Evolutionary conservation across 345 rosid genomes (phyloP).

Genomic region (Linum usitatissimum): DNA sequence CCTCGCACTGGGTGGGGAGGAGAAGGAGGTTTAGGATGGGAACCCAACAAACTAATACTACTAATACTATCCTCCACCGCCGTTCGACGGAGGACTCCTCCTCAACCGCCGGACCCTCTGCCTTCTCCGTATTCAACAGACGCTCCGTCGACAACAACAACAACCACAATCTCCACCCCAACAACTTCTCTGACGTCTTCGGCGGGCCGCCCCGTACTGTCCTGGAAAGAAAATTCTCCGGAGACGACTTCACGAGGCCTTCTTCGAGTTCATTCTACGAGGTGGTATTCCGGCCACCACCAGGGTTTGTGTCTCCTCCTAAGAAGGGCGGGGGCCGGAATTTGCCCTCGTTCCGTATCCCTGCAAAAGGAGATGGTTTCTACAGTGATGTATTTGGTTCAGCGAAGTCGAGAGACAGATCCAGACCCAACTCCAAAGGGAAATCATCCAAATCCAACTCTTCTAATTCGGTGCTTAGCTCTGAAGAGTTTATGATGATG

Average conservation of each 20-base stretch:
- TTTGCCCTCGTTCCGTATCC: conserved; percentile 62
- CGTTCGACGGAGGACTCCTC: conserved; percentile 26
- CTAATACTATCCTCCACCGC: conserved; percentile 22
- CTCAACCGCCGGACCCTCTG: not conserved
- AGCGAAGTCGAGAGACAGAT: conserved; percentile 38
- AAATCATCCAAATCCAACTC: conserved; percentile 52
- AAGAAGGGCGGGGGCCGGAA: conserved; percentile 33
- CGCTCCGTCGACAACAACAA: conserved; percentile 21
- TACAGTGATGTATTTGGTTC: conserved; percentile 57
- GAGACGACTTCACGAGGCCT: conserved; percentile 41
- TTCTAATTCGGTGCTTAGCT: conserved; percentile 55
- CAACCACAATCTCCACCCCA: conserved; percentile 23
- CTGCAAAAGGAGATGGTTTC: conserved; percentile 39
- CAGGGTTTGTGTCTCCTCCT: conserved; percentile 15
- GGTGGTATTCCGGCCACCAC: conserved; percentile 53
- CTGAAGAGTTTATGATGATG: conserved; percentile 35
- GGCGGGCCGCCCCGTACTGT: conserved; percentile 85
- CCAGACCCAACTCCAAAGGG: conserved; percentile 40
- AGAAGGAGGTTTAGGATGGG: too few species aligned
- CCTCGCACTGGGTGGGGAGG: too few species aligned
- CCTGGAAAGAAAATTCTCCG: conserved; percentile 49
- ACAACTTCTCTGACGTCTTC: conserved; percentile 76
- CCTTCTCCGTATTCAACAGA: conserved; percentile 9
- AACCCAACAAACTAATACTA: too few species aligned
- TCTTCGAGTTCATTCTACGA: conserved; percentile 43